phyloP scores from a whole-genome alignment of 768 basidiomycete genomes.

The Trametes cingulata region DNA sequence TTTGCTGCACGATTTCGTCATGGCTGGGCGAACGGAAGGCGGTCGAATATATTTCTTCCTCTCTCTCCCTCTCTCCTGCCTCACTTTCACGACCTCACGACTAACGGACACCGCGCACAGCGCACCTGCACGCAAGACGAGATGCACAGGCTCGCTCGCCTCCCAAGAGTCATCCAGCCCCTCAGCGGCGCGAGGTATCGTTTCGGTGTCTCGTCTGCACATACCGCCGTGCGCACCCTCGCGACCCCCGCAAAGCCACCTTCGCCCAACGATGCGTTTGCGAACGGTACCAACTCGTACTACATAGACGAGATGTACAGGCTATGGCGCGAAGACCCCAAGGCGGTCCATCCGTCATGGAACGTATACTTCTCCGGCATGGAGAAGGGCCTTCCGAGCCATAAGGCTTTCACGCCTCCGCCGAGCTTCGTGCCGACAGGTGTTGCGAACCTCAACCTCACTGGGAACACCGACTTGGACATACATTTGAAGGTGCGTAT shows the following conservation, averaged over 20 bases:
- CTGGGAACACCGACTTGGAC: conserved; percentile 75
- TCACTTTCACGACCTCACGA: conserved; percentile 12
- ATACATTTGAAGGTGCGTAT: conserved; percentile 87
- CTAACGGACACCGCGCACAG: conserved; percentile 1
- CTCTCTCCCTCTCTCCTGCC: neutral
- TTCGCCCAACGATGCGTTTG: conserved; percentile 82
- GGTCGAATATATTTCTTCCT: conserved; percentile 1
- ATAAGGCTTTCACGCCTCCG: conserved; percentile 83
- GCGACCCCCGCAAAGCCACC: conserved; percentile 54
- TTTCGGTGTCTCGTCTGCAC: conserved; percentile 5
- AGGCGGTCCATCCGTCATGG: conserved; percentile 93
- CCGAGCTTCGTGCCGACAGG: conserved; percentile 78
- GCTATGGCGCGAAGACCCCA: conserved; percentile 86
- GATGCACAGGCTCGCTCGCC: conserved; percentile 13
- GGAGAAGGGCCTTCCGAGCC: conserved; percentile 79
- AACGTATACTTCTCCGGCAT: conserved; percentile 90
- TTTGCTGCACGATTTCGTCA: neutral
- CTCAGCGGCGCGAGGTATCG: conserved; percentile 12
- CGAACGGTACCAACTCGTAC: conserved; percentile 94
- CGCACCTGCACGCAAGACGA: neutral
- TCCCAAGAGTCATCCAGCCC: conserved; percentile 12
- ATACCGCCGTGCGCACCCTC: conserved; percentile 35
- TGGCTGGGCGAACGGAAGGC: neutral
- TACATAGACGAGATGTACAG: conserved; percentile 99
- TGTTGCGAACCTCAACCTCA: conserved; percentile 52